Conservation (phyloP, 305 asterid species). For the Solanum hybrid region DNA sequence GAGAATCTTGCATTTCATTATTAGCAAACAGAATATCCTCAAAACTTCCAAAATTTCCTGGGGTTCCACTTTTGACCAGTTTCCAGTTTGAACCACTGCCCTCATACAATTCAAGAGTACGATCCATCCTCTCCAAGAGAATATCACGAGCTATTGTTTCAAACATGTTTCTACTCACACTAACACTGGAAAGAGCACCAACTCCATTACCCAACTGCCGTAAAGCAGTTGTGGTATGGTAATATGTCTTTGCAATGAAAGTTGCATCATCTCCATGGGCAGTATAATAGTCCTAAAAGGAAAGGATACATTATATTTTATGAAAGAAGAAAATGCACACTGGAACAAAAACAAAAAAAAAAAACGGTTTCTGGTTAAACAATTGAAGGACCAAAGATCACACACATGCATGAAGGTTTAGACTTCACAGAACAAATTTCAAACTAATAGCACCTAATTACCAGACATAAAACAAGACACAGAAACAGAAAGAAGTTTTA, state of each 20-base stretch:
- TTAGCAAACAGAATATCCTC: conserved; percentile 90
- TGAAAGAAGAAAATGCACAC: neutral
- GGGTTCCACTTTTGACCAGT: conserved; percentile 76
- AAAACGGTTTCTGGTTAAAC: neutral
- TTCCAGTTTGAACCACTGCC: conserved; percentile 88
- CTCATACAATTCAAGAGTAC: conserved; percentile 73
- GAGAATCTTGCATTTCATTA: conserved; percentile 94
- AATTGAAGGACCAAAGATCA: neutral
- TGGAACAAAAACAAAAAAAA: neutral
- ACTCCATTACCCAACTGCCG: conserved; percentile 81
- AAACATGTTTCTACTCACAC: conserved; percentile 83
- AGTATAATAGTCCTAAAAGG: conserved; percentile 73
- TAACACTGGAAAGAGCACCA: conserved; percentile 77
- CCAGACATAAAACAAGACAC: neutral
- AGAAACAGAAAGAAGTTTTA: neutral
- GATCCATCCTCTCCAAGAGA: conserved; percentile 91
- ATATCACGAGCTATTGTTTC: conserved; percentile 75
- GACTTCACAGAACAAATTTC: neutral
- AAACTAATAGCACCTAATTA: neutral
- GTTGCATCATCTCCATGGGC: conserved; percentile 90
- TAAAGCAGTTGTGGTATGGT: conserved; percentile 82
- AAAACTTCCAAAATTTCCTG: conserved; percentile 85
- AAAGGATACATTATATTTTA: neutral
- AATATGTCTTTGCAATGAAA: conserved; percentile 81
- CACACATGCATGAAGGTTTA: neutral